phyloP scores from a whole-genome alignment of 306 rosid species.

The Hippophae gyantsensis region DNA sequence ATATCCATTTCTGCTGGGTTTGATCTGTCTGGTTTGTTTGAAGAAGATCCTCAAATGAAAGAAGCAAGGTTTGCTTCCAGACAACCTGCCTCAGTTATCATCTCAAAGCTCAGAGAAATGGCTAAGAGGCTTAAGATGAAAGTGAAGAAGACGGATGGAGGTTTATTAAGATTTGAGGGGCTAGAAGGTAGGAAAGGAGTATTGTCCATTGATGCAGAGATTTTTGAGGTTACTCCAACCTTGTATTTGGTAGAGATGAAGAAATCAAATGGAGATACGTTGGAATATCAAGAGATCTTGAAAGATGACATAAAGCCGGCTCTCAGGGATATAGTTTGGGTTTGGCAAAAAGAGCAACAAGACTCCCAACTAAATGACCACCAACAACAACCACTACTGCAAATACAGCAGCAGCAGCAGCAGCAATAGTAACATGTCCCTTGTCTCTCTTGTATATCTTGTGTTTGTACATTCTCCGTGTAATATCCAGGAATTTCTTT shows the following conservation, averaged over 20 bases:
- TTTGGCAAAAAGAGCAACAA: conserved; percentile 2
- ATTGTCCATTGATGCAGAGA: conserved; percentile 20
- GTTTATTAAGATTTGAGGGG: conserved; percentile 16
- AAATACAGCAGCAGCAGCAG: conserved; percentile 2
- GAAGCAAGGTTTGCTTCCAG: conserved; percentile 10
- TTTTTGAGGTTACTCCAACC: conserved; percentile 12
- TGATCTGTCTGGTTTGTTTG: conserved; percentile 17
- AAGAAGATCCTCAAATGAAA: conserved; percentile 6
- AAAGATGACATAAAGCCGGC: conserved; percentile 10
- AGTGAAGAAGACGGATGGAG: conserved; percentile 17
- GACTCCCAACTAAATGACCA: neutral
- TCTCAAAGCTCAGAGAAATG: conserved; percentile 17
- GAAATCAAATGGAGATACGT: conserved; percentile 11
- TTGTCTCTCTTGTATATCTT: too few species aligned
- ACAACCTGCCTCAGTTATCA: conserved; percentile 12
- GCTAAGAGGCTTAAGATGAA: conserved; percentile 15
- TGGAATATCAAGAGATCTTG: conserved; percentile 10
- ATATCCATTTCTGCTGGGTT: conserved; percentile 16
- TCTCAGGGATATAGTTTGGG: conserved; percentile 12
- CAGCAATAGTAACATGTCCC: neutral
- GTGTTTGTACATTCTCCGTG: too few species aligned
- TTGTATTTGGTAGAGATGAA: conserved; percentile 13
- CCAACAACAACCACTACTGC: too few species aligned
- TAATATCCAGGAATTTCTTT: too few species aligned
- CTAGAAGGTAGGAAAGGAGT: conserved; percentile 14